Evolutionary conservation across 768 basidiomycete genomes (phyloP).

Genomic region (Suillus sp.): DNA sequence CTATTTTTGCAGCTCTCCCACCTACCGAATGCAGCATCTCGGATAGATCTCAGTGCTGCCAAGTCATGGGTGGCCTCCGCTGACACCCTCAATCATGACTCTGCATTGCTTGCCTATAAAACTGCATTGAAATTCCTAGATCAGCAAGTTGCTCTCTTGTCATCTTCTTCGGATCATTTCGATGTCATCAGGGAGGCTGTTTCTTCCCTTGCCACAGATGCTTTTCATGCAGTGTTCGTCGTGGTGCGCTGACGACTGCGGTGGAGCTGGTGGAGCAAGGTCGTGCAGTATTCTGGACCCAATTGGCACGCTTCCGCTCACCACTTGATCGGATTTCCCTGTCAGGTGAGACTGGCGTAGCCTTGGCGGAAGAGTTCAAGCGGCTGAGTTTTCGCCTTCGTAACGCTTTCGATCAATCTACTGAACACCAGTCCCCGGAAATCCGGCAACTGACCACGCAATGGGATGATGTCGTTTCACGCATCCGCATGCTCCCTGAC

Average conservation of each 20-base stretch:
- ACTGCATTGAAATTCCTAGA: constrained; percentile 10
- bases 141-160: neutral
- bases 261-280: constrained; percentile 40
- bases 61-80: neutral
- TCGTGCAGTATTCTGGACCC: constrained; percentile 31
- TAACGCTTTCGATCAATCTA: neutral
- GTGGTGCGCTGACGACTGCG: constrained; percentile 21
- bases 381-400: constrained; percentile 4
- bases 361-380: constrained; percentile 28
- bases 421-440: constrained; percentile 18
- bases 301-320: constrained; percentile 28
- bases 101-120: constrained; percentile 4
- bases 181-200: neutral
- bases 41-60: neutral
- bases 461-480: constrained; percentile 21
- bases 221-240: constrained; percentile 27
- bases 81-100: neutral
- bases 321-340: constrained; percentile 16
- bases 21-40: neutral
- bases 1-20: neutral
- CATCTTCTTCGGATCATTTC: neutral
- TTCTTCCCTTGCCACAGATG: constrained; percentile 22
- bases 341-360: constrained; percentile 11
- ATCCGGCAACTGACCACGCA: constrained; percentile 21
- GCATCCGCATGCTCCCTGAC: constrained; percentile 24